phyloP scores from a whole-genome alignment of 305 asterid species.

The Solanum hybrid region DNA sequence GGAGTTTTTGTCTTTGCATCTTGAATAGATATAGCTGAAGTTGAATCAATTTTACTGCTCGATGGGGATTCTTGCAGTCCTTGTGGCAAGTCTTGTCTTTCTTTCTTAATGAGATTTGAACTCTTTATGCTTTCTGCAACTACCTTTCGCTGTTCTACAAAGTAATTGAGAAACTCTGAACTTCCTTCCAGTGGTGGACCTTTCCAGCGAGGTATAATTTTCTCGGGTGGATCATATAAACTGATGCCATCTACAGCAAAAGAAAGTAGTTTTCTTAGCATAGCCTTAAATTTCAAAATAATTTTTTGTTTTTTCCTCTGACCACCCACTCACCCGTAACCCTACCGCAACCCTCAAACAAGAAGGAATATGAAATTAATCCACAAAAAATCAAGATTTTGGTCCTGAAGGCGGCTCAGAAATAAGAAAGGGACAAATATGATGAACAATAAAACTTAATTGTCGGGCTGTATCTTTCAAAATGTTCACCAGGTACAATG shows the following conservation, averaged over 20 bases:
- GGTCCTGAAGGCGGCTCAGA: not conserved
- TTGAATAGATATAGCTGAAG: slow-evolving; percentile 14
- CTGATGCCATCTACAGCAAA: slow-evolving; percentile 73
- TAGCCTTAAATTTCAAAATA: not conserved
- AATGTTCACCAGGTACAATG: not conserved
- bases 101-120: slow-evolving; percentile 27
- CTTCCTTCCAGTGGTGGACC: slow-evolving; percentile 62
- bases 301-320: not conserved
- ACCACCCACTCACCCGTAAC: not conserved
- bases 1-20: slow-evolving; percentile 27
- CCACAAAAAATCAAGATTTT: not conserved
- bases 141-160: slow-evolving; percentile 36
- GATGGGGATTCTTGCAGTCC: slow-evolving; percentile 36
- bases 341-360: not conserved
- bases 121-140: slow-evolving; percentile 31
- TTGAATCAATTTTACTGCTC: slow-evolving; percentile 16
- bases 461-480: not conserved
- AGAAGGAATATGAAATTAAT: not conserved
- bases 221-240: slow-evolving; percentile 80
- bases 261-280: not conserved
- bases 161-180: slow-evolving; percentile 52
- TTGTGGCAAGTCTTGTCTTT: slow-evolving; percentile 12
- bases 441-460: not conserved
- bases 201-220: slow-evolving; percentile 86
- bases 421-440: not conserved